Percentiles rank a stretch among this genome's conserved stretches.
Evolutionary conservation across 1,284 basidiomycete species (phyloP).

Genomic region (Leccinum insolens): DNA sequence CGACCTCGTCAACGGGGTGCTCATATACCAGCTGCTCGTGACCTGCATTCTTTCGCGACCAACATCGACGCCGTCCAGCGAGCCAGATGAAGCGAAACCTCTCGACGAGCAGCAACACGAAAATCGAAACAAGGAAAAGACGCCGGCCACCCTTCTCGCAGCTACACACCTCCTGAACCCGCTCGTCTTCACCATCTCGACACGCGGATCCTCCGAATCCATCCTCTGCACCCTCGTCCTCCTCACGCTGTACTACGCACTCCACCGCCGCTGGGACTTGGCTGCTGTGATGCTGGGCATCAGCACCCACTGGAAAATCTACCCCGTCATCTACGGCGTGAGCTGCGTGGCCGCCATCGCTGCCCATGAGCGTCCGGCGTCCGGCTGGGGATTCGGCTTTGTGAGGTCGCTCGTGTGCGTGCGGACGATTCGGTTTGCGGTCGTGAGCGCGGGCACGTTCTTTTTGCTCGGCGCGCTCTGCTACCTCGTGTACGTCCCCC

Average conservation of each 20-base stretch:
- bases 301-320: constrained; percentile 94
- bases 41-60: constrained; percentile 42
- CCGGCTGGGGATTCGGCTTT: constrained; percentile 34
- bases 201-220: constrained; percentile 93
- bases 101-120: constrained; percentile 21
- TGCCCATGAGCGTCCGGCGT: constrained; percentile 20
- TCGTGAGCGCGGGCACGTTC: constrained; percentile 74
- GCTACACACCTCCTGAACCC: constrained; percentile 87
- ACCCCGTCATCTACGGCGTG: constrained; percentile 89
- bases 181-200: constrained; percentile 94
- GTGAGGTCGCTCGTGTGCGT: constrained; percentile 51
- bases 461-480: constrained; percentile 63
- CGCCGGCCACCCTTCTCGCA: constrained; percentile 54
- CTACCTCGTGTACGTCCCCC: constrained; percentile 72
- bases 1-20: constrained; percentile 80
- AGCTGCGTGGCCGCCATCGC: constrained; percentile 74
- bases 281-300: constrained; percentile 78
- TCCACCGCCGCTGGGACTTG: constrained; percentile 54
- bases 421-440: constrained; percentile 67
- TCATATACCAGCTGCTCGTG: constrained; percentile 76
- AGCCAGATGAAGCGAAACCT: constrained; percentile 11
- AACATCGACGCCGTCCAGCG: background rate
- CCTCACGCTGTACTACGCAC: constrained; percentile 64
- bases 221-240: constrained; percentile 84
- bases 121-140: background rate